A percentile compares a stretch with the other conserved stretches of the same genome.
Evolutionary conservation across 78 protist species (phyloP).

Genomic region (Planoprotostelium fungivorum): DNA sequence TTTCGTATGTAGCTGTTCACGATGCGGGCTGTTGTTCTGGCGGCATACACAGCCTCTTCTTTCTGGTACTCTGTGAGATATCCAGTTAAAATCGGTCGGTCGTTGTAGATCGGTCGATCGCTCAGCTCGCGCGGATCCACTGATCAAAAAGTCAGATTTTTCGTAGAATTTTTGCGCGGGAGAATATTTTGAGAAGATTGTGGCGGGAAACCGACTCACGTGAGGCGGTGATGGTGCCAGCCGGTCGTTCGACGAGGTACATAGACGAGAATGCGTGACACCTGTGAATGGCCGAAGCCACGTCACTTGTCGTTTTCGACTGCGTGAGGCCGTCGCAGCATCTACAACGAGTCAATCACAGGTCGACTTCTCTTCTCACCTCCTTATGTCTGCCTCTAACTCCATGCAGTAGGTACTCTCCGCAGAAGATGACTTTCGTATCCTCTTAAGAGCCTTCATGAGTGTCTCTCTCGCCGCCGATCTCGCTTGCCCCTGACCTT

Average conservation of each 20-base stretch:
- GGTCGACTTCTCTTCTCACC: not conserved
- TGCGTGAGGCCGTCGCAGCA: not conserved
- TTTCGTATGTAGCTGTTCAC: not conserved
- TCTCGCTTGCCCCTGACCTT: not conserved
- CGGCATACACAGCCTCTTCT: not conserved
- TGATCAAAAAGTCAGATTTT: no score
- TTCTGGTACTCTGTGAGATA: not conserved
- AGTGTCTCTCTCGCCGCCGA: not conserved
- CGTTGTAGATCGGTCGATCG: no score
- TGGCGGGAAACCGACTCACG: no score
- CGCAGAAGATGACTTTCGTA: not conserved
- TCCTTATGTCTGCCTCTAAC: not conserved
- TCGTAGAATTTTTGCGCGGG: no score
- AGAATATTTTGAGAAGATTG: no score
- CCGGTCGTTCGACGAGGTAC: not conserved
- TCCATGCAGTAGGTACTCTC: not conserved
- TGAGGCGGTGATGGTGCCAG: not conserved
- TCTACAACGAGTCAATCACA: not conserved
- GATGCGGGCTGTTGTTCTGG: not conserved
- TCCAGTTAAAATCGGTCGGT: not conserved
- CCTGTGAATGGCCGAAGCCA: not conserved
- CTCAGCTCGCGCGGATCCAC: no score
- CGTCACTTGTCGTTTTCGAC: not conserved
- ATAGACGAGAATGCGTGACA: not conserved
- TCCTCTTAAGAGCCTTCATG: not conserved